phyloP scores from a whole-genome alignment of 352 stramenopile species.

The Saprolegnia diclina region DNA sequence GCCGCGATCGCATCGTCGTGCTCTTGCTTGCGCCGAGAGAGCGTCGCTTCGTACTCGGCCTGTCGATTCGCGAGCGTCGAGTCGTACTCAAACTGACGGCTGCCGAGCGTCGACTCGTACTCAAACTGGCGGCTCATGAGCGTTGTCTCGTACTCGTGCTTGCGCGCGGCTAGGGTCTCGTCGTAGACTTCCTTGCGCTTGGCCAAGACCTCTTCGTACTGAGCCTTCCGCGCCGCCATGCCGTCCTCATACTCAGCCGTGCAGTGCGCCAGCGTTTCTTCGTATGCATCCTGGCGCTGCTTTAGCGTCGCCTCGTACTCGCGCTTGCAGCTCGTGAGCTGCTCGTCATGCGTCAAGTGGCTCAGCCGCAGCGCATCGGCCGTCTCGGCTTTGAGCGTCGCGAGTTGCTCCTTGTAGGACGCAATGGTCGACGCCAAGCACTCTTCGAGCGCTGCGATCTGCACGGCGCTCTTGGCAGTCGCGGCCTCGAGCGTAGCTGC shows the following conservation, averaged over 20 bases:
- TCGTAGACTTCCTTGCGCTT: background rate
- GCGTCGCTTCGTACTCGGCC: slow-evolving; percentile 6
- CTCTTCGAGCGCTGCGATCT: background rate
- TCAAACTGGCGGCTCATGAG: background rate
- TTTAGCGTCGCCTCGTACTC: slow-evolving; percentile 7
- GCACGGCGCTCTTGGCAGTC: background rate
- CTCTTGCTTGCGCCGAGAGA: slow-evolving; percentile 5
- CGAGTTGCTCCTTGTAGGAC: background rate
- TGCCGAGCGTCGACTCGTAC: slow-evolving; percentile 1
- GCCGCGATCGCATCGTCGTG: background rate
- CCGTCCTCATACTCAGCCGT: background rate
- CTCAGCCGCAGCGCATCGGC: background rate
- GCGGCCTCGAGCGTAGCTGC: background rate
- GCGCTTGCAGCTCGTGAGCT: background rate
- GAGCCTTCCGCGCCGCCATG: slow-evolving; percentile 2
- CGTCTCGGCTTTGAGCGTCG: background rate
- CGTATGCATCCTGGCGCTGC: slow-evolving; percentile 7
- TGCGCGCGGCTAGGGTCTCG: background rate
- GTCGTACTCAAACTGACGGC: background rate
- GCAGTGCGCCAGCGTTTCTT: background rate
- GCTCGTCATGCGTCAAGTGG: background rate
- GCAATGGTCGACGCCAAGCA: background rate
- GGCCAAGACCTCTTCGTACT: background rate
- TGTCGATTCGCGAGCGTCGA: background rate
- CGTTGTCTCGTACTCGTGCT: slow-evolving; percentile 11